Conservation (phyloP, 352 stramenopile species). For the Hyaloperonospora arabidopsidis region DNA sequence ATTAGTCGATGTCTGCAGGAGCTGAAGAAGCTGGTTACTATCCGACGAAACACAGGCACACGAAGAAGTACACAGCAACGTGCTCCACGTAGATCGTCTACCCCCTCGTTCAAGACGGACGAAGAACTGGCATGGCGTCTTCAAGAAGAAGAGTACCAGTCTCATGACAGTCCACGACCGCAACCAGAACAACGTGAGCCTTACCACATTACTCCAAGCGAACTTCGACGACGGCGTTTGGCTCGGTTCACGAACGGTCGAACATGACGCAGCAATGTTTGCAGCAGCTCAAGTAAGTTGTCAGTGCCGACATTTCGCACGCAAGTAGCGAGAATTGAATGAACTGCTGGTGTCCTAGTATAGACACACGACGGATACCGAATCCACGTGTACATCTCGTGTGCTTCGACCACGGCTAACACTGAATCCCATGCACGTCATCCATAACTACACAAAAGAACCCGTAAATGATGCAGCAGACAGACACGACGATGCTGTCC, state of each 20-base stretch:
- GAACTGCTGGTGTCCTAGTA: no score
- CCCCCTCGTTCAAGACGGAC: conserved; percentile 17
- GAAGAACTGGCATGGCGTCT: conserved; percentile 20
- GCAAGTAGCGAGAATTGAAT: no score
- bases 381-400: no score
- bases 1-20: conserved; percentile 10
- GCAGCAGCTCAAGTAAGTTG: no score
- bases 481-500: no score
- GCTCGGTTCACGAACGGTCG: conserved; percentile 19
- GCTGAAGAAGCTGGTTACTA: conserved; percentile 2
- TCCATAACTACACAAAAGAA: no score
- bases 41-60: not conserved
- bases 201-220: conserved; percentile 14
- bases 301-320: no score
- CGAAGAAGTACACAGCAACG: not conserved
- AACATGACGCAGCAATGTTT: conserved; percentile 1
- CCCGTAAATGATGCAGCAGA: no score
- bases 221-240: conserved; percentile 25
- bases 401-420: no score
- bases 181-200: conserved; percentile 9
- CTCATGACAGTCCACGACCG: conserved; percentile 1
- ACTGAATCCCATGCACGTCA: no score
- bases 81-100: conserved; percentile 6
- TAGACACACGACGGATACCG: no score
- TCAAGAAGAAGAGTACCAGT: conserved; percentile 27